These are phyloP conservation scores for Vaccinium corymbosum DNA, from an alignment of 148 eudicot genomes.

Conservation along the genomic window DNA sequence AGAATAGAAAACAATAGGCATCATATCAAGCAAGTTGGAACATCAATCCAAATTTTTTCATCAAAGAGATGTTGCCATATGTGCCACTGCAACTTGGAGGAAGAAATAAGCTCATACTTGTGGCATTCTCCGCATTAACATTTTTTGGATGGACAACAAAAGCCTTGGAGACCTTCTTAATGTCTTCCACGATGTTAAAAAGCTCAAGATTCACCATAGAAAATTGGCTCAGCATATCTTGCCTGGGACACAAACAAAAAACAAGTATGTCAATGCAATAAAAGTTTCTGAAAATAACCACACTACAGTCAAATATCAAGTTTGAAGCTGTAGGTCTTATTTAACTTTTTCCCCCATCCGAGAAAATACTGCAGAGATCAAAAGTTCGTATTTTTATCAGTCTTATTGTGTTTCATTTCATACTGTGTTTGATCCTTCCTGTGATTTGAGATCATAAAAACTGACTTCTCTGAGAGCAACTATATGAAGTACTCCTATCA, in stretches of 20 bases:
- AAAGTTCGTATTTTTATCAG: neutral
- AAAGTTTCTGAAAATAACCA: neutral
- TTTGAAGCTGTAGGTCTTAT: neutral
- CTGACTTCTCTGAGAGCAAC: neutral
- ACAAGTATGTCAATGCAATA: neutral
- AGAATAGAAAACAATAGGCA: neutral
- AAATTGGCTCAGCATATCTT: conserved; percentile 76
- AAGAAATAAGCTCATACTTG: conserved; percentile 43
- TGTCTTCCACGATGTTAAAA: conserved; percentile 82
- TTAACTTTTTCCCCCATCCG: neutral
- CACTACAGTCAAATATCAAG: conserved; percentile 2
- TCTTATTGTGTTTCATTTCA: neutral
- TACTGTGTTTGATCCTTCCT: neutral
- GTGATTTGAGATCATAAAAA: neutral
- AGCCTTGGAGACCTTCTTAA: conserved; percentile 92
- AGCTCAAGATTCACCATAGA: conserved; percentile 98
- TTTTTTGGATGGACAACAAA: conserved; percentile 93
- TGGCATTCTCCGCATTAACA: conserved; percentile 87
- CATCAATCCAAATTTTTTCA: neutral
- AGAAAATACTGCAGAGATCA: neutral
- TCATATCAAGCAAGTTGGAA: neutral
- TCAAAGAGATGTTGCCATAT: neutral
- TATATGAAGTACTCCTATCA: neutral
- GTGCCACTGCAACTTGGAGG: neutral
- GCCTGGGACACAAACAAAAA: conserved; percentile 45